These are phyloP conservation scores for Podaxis sp. DNA, from an alignment of 768 basidiomycete genomes.

Conservation along the genomic window DNA sequence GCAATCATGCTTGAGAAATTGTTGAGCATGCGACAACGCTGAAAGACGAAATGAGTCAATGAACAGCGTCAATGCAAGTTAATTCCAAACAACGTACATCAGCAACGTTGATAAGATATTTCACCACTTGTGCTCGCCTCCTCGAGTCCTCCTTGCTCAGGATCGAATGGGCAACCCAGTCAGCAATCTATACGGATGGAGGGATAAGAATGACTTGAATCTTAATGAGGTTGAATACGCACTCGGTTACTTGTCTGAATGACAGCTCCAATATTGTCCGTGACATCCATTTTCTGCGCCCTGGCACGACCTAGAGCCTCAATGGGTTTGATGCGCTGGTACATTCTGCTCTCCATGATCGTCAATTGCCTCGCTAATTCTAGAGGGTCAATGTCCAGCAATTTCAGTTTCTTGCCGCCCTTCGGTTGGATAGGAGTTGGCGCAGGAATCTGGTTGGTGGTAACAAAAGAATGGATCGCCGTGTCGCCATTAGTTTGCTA, in stretches of 20 bases:
- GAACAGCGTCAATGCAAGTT: background rate
- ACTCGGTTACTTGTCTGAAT: conserved; percentile 90
- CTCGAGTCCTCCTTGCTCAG: conserved; percentile 79
- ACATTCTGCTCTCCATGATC: conserved; percentile 83
- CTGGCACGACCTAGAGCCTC: conserved; percentile 88
- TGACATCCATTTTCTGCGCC: conserved; percentile 68
- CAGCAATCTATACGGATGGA: conserved; percentile 63
- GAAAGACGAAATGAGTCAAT: conserved; percentile 8
- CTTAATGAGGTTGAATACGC: conserved; percentile 21
- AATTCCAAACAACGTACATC: conserved; percentile 58
- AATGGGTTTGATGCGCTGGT: conserved; percentile 84
- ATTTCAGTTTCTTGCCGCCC: conserved; percentile 67
- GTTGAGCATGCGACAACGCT: conserved; percentile 88
- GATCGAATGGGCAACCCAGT: conserved; percentile 90
- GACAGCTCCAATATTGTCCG: conserved; percentile 83
- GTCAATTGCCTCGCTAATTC: conserved; percentile 94
- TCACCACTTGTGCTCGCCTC: conserved; percentile 77
- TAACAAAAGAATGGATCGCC: conserved; percentile 55
- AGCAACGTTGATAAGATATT: conserved; percentile 88
- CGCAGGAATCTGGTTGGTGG: conserved; percentile 55
- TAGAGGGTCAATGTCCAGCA: conserved; percentile 83
- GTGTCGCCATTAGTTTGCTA: conserved; percentile 52
- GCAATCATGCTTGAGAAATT: conserved; percentile 99
- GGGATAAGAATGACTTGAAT: background rate
- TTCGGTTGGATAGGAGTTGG: conserved; percentile 79